A percentile compares a stretch with the other conserved stretches of the same genome.
phyloP scores from a whole-genome alignment of 495 filamentous ascomycete genomes.

The Penicillium herquei region DNA sequence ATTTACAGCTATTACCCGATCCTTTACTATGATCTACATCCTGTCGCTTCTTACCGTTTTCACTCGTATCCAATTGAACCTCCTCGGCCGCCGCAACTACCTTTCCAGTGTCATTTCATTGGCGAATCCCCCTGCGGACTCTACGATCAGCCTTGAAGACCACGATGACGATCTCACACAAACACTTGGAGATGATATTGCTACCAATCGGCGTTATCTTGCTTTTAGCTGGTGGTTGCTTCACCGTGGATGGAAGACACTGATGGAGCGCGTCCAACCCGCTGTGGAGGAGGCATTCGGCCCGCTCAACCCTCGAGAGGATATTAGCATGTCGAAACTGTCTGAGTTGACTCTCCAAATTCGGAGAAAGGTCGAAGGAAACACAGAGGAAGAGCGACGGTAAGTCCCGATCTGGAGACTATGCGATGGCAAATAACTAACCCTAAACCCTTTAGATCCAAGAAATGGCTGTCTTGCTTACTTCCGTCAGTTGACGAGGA shows the following conservation, averaged over 20 bases:
- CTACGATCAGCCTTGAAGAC: slow-evolving; percentile 83
- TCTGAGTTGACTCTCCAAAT: slow-evolving; percentile 75
- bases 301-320: slow-evolving; percentile 79
- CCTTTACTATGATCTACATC: slow-evolving; percentile 90
- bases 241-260: slow-evolving; percentile 80
- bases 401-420: slow-evolving; percentile 29
- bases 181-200: slow-evolving; percentile 85
- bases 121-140: slow-evolving; percentile 59
- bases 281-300: slow-evolving; percentile 88
- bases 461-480: slow-evolving; percentile 79
- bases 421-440: not conserved
- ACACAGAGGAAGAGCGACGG: slow-evolving; percentile 62
- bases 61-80: slow-evolving; percentile 94
- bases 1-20: slow-evolving; percentile 73
- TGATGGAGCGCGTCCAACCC: slow-evolving; percentile 73
- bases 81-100: slow-evolving; percentile 92
- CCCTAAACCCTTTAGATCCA: slow-evolving; percentile 21
- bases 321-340: slow-evolving; percentile 74
- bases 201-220: slow-evolving; percentile 89
- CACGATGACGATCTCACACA: slow-evolving; percentile 79
- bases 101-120: slow-evolving; percentile 90
- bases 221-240: slow-evolving; percentile 98
- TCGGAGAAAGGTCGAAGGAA: slow-evolving; percentile 79
- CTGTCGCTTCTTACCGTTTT: slow-evolving; percentile 85
- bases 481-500: slow-evolving; percentile 79